Evolutionary conservation across 352 stramenopile species (phyloP).

Genomic region (Elongisporangium undulatum): DNA sequence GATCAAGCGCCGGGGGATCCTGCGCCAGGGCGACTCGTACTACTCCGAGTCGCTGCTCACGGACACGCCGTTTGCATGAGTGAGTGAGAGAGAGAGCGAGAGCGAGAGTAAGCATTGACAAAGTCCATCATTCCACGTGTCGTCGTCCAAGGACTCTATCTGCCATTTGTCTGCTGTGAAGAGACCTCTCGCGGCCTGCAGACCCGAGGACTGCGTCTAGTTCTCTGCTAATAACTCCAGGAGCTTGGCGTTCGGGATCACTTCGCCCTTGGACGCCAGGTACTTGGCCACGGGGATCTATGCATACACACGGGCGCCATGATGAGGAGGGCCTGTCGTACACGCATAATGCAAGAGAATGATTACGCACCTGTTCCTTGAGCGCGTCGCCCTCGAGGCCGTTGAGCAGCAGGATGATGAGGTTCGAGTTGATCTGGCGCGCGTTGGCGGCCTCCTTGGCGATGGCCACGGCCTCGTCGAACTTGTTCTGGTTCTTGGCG

Average conservation of each 20-base stretch:
- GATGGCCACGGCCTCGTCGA: slow-evolving; percentile 52
- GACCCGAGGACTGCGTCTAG: slow-evolving; percentile 8
- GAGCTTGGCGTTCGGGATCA: slow-evolving; percentile 59
- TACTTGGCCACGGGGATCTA: slow-evolving; percentile 74
- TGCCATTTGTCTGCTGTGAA: neutral
- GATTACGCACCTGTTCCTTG: slow-evolving; percentile 36
- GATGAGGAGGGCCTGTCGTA: neutral
- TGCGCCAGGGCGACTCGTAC: slow-evolving; percentile 20
- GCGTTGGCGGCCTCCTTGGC: slow-evolving; percentile 58
- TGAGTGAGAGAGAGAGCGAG: slow-evolving; percentile 9
- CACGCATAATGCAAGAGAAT: neutral
- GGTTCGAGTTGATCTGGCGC: slow-evolving; percentile 75
- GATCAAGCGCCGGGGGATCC: slow-evolving; percentile 25
- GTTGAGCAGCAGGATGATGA: slow-evolving; percentile 64
- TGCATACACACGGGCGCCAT: slow-evolving; percentile 4
- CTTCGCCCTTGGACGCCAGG: slow-evolving; percentile 76
- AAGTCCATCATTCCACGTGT: neutral
- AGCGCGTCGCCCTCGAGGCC: slow-evolving; percentile 58
- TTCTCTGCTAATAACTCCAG: slow-evolving; percentile 45
- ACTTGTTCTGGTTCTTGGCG: slow-evolving; percentile 52
- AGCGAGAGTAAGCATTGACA: neutral
- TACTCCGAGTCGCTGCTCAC: slow-evolving; percentile 69
- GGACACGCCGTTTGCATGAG: slow-evolving; percentile 18
- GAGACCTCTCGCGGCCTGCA: neutral
- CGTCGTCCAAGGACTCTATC: neutral